Base-by-base conservation (phyloP, 495 filamentous ascomycete genomes). In the Thozetella sp. region DNA sequence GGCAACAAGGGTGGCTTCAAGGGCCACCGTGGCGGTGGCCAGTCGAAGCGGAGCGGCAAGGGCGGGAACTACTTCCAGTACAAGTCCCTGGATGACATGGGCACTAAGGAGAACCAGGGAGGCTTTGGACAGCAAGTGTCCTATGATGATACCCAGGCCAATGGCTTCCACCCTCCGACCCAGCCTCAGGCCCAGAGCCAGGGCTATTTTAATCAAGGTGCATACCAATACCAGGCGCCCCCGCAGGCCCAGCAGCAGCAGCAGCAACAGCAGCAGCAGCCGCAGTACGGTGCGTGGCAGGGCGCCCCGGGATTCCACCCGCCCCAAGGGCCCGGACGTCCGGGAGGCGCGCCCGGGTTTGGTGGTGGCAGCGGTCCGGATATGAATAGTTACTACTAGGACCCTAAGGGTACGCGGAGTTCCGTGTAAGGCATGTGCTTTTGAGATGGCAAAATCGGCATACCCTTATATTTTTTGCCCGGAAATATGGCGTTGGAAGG, bases 31-130 rank as follows among this genome's bases (percentile, higher is more conserved):
- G 63, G 68, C 15, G 66, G 71, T 2, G 55, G 45, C 1, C 11
- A 66, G 70, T 15, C 57, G 71, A 34, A 73, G 71, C 46, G 71
- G 9, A 51, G 61, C 37, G 62, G 64, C 37, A 50, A 43, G 34
- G 71, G 68, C 30, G 64, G 60, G 25, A 54, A 63, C 22, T 59
- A 71, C 46, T 46, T 53, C 37, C 69, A 75, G 51, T 73, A 73
- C 64, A 71, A 69, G 43, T 69, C 66, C 4, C 70, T 74, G 0
- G 77, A 81, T 30, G 78, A 80, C 50, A 60, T 80, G 0, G 76
- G 75, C 1, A 72, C 72, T 22, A 72, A 73, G 9, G 75, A 77
- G 1, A 71, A 55, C 37, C 72, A 72, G 20, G 64, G 65, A 22
- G 70, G 72, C 3, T 74, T 68, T 46, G 63, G 65, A 4, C 59